These are phyloP conservation scores for Termitomyces sp. DNA, from an alignment of 768 basidiomycete genomes.

Conservation along the genomic window DNA sequence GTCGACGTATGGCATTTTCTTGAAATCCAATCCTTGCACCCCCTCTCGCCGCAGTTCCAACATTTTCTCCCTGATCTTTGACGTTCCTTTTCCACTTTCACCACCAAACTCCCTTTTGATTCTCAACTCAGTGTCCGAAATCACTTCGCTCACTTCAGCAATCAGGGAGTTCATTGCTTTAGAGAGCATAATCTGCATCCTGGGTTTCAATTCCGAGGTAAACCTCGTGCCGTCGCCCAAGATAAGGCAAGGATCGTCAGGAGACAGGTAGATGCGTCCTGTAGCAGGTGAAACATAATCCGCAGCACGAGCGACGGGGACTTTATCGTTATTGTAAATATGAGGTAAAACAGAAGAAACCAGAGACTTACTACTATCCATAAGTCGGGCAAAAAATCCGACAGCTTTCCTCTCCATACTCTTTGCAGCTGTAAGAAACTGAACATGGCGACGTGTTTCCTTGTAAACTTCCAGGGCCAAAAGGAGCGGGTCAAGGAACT, in stretches of 20 bases:
- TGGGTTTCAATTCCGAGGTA: conserved; percentile 62
- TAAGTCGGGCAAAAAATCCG: conserved; percentile 75
- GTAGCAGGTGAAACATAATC: conserved; percentile 77
- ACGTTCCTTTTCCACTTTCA: conserved; percentile 71
- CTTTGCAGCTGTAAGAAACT: conserved; percentile 86
- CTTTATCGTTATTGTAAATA: conserved; percentile 35
- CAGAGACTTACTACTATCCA: conserved; percentile 75
- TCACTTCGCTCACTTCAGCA: conserved; percentile 83
- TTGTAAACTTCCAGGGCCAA: conserved; percentile 81
- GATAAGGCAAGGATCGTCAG: conserved; percentile 76
- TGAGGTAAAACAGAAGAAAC: neutral
- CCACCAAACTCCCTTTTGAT: conserved; percentile 87
- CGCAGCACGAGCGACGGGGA: conserved; percentile 90
- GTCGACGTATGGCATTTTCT: conserved; percentile 84
- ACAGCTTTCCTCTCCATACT: conserved; percentile 79
- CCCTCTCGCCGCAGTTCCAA: conserved; percentile 56
- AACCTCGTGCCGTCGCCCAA: conserved; percentile 83
- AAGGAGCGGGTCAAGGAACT: conserved; percentile 93
- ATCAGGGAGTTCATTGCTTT: conserved; percentile 72
- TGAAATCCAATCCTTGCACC: conserved; percentile 68
- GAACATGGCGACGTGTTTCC: conserved; percentile 77
- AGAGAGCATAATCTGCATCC: conserved; percentile 84
- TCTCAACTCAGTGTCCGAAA: conserved; percentile 82
- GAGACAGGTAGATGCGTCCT: conserved; percentile 69
- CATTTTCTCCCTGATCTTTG: conserved; percentile 62